Evolutionary conservation across 2,329 filamentous ascomycete genomes (phyloP), one percentile per base, ranked within the genome.

Genomic region (Ophiocordyceps unilateralis): DNA sequence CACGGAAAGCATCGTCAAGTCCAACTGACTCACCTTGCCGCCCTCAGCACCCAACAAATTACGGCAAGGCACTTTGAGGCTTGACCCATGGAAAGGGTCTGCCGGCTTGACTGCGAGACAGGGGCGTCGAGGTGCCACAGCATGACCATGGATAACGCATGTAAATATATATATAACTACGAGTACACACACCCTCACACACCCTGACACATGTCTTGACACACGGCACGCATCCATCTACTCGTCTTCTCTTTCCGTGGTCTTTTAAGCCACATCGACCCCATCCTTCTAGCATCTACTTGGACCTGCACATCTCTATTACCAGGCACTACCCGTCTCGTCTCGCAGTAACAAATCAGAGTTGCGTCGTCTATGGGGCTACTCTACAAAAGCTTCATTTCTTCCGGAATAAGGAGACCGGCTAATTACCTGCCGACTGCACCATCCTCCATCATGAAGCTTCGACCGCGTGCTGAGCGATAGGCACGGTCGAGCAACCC

Each of bases 331-430:
- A 11, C 34, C 15, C 34, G 11, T 20, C n/a, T 37, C 34, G 10
- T 20, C 17, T 2, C 17, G 17, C 34, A 20, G 17, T 17, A 22
- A 23, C 15, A n/a, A 45, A 44, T 43, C 43, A 44, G 42, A 41
- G 42, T 39, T 22, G 41, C 41, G 38, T 47, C 43, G 42, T 49
- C 48, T 49, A 49, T 49, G 30, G 40, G 40, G 41, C 47, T 48
- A 45, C 37, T 26, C 11, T 20, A 15, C 5, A 24, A 17, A 39
- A 39, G 39, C 15, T n/a, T 15, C 30, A 28, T 40, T 19, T 38
- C 30, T 7, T 6, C 11, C 11, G 10, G 14, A 7, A 4, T n/a
- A 9, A 14, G 15, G 30, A 34, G 30, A 34, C 3, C 15, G 10
- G 15, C 15, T 14, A 15, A 15, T 4, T 15, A 34, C 30, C 14